These are phyloP conservation scores for Vigna nakashimae DNA, from an alignment of 306 rosid species.

Conservation along the genomic window DNA sequence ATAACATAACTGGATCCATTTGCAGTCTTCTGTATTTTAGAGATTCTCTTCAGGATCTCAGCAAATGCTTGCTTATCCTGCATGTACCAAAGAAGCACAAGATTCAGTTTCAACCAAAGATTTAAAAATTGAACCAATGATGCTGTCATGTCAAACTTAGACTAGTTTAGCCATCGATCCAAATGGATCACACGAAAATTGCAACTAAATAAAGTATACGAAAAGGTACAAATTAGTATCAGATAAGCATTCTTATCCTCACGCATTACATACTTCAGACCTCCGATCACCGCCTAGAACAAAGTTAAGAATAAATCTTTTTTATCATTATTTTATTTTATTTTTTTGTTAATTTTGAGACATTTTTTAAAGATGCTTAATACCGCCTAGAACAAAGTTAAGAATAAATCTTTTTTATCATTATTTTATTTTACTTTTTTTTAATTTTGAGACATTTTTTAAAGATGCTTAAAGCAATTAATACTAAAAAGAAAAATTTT, in stretches of 20 bases:
- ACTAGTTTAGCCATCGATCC: slow-evolving; percentile 12
- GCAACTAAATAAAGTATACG: slow-evolving; percentile 15
- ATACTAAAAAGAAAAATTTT: no score
- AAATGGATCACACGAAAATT: slow-evolving; percentile 18
- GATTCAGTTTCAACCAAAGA: slow-evolving; percentile 20
- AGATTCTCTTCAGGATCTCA: slow-evolving; percentile 80
- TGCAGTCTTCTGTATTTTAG: slow-evolving; percentile 79
- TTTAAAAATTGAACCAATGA: slow-evolving; percentile 18
- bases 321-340: no score
- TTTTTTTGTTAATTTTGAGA: no score
- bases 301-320: no score
- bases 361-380: no score
- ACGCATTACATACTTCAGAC: background rate
- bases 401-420: no score
- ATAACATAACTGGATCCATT: slow-evolving; percentile 76
- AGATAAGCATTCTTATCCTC: background rate
- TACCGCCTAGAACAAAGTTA: no score
- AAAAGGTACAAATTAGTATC: background rate
- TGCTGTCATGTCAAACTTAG: slow-evolving; percentile 2
- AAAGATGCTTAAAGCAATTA: no score
- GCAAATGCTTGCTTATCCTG: slow-evolving; percentile 97
- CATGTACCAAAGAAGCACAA: slow-evolving; percentile 39
- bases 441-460: no score
- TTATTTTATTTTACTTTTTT: no score
- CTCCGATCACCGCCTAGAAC: background rate